A percentile compares a stretch with the other conserved stretches of the same genome.
These are phyloP conservation scores for Myriosclerotinia duriaeana DNA, from an alignment of 2,329 filamentous ascomycete genomes.

Conservation along the genomic window DNA sequence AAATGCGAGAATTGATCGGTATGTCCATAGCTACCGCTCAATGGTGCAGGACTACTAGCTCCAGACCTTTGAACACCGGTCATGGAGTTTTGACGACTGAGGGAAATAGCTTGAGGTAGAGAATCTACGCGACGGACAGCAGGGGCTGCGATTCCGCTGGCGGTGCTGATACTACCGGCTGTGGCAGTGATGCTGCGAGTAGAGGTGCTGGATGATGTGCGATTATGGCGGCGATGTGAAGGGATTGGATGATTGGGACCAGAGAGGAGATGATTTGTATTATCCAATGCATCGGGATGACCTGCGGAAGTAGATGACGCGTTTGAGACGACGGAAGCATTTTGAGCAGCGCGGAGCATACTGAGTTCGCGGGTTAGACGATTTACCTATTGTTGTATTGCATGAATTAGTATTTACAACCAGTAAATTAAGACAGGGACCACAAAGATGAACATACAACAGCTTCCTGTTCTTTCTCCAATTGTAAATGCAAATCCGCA, in stretches of 20 bases:
- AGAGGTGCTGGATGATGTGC: slow-evolving; percentile 53
- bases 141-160: slow-evolving; percentile 32
- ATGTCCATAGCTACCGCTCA: slow-evolving; percentile 34
- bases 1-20: slow-evolving; percentile 38
- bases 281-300: slow-evolving; percentile 50
- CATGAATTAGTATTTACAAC: slow-evolving; percentile 11
- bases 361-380: slow-evolving; percentile 86
- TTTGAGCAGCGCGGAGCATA: slow-evolving; percentile 70
- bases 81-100: slow-evolving; percentile 40
- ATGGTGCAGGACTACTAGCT: slow-evolving; percentile 37
- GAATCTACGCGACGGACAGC: slow-evolving; percentile 28
- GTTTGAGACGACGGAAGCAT: slow-evolving; percentile 65
- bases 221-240: slow-evolving; percentile 55
- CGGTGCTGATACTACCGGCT: slow-evolving; percentile 43
- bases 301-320: slow-evolving; percentile 61
- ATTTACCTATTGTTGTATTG: slow-evolving; percentile 65
- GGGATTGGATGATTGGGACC: slow-evolving; percentile 60
- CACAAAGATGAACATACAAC: slow-evolving; percentile 59
- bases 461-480: slow-evolving; percentile 94
- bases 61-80: slow-evolving; percentile 37
- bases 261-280: slow-evolving; percentile 54
- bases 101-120: slow-evolving; percentile 32
- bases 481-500: slow-evolving; percentile 81
- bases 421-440: not conserved
- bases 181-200: slow-evolving; percentile 52